These are phyloP conservation scores for Nymphaea colorata DNA, from an alignment of 164 flowering plant species.

Conservation along the genomic window DNA sequence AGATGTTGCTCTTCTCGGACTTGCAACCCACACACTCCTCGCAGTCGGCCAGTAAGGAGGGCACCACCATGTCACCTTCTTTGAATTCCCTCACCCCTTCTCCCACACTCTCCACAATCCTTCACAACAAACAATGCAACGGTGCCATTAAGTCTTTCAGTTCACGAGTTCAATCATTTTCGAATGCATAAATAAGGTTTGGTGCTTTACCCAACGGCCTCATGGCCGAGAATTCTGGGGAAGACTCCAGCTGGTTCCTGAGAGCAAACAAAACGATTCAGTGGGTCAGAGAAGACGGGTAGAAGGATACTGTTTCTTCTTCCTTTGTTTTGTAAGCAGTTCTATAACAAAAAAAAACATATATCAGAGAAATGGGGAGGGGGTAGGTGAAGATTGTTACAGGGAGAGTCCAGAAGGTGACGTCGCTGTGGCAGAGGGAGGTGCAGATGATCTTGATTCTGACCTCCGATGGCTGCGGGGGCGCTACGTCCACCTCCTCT, in stretches of 20 bases:
- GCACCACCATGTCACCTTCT: conserved; percentile 53
- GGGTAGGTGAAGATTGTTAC: neutral
- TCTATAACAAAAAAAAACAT: neutral
- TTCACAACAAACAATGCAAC: conserved; percentile 5
- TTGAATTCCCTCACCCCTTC: conserved; percentile 40
- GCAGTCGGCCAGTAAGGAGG: conserved; percentile 38
- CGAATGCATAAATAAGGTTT: neutral
- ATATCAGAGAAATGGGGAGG: neutral
- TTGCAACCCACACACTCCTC: conserved; percentile 47
- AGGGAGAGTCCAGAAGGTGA: conserved; percentile 36
- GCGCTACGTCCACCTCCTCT: conserved; percentile 50
- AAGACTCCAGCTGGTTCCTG: conserved; percentile 23
- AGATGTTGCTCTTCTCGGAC: conserved; percentile 38
- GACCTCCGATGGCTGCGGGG: conserved; percentile 49
- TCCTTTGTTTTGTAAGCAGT: neutral
- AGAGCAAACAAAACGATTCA: neutral
- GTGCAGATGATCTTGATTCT: conserved; percentile 53
- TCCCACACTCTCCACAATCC: conserved; percentile 65
- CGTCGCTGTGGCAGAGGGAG: conserved; percentile 51
- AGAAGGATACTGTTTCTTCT: neutral
- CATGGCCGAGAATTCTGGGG: conserved; percentile 60
- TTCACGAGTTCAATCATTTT: neutral
- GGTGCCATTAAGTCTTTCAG: neutral
- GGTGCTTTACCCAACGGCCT: conserved; percentile 47
- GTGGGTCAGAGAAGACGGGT: neutral